Evolutionary conservation across 495 filamentous ascomycete genomes (phyloP), one percentile per base, ranked within the genome.

Genomic region (Alectoria sarmentosa): DNA sequence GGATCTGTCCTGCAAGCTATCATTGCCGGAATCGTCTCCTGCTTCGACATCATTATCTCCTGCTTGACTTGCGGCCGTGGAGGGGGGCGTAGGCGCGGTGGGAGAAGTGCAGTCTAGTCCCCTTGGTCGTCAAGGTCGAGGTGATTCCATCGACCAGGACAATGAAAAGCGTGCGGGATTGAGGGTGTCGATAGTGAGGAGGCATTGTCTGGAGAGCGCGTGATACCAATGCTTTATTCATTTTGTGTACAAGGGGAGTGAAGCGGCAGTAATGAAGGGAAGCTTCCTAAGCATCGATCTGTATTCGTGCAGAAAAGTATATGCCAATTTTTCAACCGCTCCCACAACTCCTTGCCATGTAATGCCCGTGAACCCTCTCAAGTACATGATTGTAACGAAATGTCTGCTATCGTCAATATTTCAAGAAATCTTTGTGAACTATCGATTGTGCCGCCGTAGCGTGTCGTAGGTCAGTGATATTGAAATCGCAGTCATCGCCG

Each of bases 1-100:
- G 90, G 87, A 60, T 80, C 82, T 69, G 82, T 90, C 78, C 81
- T 90, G 64, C 84, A 82, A 66, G 84, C 85, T 67, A 91, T 98
- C 79, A 87, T 97, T 81, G 84, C 83, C 75, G 92, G 84, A 72
- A 83, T 95, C 71, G 84, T 91, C 69, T 74, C 83, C 66, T 78
- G 96, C 77, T 82, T 96, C 80, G 86, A 87, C 76, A 89, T 90
- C 77, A 81, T 96, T 76, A 88, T 97, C 79, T 84, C 83, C 65
- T 96, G 87, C 80, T 76, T 97, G 62, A 96, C 92, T 52, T 97
- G 92, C 79, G 85, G 90, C 21, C 78, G 78, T 37, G 77, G 76
- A 39, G 84, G 83, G 23, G 64, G 76, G 34, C 67, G 81, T 42
- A 70, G 77, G 39, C 72, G 75, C 21, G 56, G 67, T 19, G 68